phyloP scores from a whole-genome alignment of 306 rosid species.

The Sphenostylis stenocarpa region DNA sequence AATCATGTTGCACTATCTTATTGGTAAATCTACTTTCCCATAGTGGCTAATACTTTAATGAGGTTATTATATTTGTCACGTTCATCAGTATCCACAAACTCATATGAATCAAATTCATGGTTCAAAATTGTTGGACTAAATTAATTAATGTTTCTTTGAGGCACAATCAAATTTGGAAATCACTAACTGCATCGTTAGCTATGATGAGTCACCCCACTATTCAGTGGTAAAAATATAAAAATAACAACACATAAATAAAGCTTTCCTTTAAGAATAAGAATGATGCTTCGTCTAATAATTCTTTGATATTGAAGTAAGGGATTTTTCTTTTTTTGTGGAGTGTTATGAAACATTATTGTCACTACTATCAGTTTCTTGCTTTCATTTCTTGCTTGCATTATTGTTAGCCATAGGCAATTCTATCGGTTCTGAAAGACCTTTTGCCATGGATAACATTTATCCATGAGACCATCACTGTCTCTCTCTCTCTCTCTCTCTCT shows the following conservation, averaged over 20 bases:
- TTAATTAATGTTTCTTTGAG: slow-evolving; percentile 12
- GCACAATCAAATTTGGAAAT: slow-evolving; percentile 1
- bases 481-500: slow-evolving; percentile 19
- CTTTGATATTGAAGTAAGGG: slow-evolving; percentile 2
- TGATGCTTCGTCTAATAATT: background rate
- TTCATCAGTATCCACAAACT: background rate
- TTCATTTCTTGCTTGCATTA: slow-evolving; percentile 28
- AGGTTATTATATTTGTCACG: background rate
- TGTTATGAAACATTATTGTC: background rate
- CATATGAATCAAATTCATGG: slow-evolving; percentile 14
- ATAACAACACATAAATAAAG: slow-evolving; percentile 1
- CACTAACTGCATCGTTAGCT: background rate
- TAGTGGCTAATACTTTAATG: slow-evolving; percentile 4
- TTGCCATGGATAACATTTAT: slow-evolving; percentile 1
- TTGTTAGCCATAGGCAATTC: slow-evolving; percentile 24
- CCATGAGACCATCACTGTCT: slow-evolving; percentile 9
- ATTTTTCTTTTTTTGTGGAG: background rate
- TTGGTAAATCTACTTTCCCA: background rate
- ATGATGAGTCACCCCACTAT: slow-evolving; percentile 19
- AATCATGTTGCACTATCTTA: background rate
- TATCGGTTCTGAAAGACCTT: background rate
- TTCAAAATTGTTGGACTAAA: background rate
- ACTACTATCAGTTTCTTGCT: slow-evolving; percentile 8
- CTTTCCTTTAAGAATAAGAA: background rate
- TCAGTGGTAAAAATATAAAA: background rate